Evolutionary conservation across 192 early-diverging fungal species (phyloP).

Genomic region (Neocallimastix lanati): DNA sequence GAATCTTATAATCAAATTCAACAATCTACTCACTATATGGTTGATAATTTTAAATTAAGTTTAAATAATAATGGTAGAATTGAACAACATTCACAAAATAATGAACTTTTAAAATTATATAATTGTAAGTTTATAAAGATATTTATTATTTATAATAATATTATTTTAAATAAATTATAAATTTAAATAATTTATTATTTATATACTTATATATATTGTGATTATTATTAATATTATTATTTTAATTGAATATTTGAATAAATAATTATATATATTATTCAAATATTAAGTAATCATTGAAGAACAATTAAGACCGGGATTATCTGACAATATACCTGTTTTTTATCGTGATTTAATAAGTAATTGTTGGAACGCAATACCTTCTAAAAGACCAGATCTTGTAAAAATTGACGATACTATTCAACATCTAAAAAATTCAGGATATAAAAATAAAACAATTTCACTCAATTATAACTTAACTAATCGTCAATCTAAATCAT

Average conservation of each 20-base stretch:
- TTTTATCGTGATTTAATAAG: neutral
- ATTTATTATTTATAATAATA: too few relatives aligned
- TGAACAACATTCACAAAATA: neutral
- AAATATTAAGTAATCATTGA: neutral
- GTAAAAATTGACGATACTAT: neutral
- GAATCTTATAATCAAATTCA: neutral
- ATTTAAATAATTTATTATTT: too few relatives aligned
- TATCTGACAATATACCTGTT: neutral
- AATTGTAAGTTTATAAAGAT: neutral
- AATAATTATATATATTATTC: too few relatives aligned
- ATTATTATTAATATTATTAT: too few relatives aligned
- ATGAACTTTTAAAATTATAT: neutral
- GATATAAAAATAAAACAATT: neutral
- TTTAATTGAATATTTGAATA: too few relatives aligned
- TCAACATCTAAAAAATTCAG: neutral
- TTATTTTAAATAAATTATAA: too few relatives aligned
- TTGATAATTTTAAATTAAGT: neutral
- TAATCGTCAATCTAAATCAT: neutral
- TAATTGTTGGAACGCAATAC: neutral
- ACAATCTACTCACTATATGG: neutral
- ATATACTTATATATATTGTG: too few relatives aligned
- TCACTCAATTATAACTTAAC: neutral
- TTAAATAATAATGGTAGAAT: neutral
- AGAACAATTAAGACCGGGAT: neutral
- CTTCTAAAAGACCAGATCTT: neutral